phyloP scores from a whole-genome alignment of 768 basidiomycete species.

The Russula virescens region DNA sequence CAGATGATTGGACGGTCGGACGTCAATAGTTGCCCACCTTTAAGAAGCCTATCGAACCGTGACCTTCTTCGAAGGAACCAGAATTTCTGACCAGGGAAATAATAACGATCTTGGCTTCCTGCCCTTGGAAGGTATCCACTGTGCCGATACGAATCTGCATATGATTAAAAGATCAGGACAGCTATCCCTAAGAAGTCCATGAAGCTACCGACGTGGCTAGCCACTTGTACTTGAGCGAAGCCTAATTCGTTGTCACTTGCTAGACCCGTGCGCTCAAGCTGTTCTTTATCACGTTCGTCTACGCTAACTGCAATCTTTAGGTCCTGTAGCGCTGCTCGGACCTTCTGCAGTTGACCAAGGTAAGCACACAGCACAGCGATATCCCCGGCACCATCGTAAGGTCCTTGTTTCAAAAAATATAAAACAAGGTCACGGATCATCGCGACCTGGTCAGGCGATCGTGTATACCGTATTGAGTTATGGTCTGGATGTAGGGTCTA shows the following conservation, averaged over 20 bases:
- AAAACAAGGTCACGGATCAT: conserved; percentile 51
- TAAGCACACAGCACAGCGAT: conserved; percentile 53
- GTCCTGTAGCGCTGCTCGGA: conserved; percentile 38
- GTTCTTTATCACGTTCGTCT: conserved; percentile 61
- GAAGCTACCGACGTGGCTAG: conserved; percentile 42
- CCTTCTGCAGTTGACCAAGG: conserved; percentile 43
- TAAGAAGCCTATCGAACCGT: conserved; percentile 58
- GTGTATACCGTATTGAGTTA: background rate
- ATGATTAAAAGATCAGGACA: background rate
- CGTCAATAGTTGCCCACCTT: conserved; percentile 45
- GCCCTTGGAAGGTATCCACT: conserved; percentile 75
- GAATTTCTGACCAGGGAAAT: conserved; percentile 70
- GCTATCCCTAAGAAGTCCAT: background rate
- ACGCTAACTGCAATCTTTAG: conserved; percentile 54
- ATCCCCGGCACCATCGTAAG: conserved; percentile 42
- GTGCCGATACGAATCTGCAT: conserved; percentile 61
- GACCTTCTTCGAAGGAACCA: conserved; percentile 40
- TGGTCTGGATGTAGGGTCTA: too few relatives aligned
- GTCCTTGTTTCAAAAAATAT: conserved; percentile 49
- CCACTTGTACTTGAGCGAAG: conserved; percentile 47
- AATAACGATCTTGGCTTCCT: conserved; percentile 67
- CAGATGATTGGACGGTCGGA: background rate
- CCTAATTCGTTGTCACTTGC: conserved; percentile 34
- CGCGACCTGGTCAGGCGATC: conserved; percentile 26
- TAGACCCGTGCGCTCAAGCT: conserved; percentile 49